Conservation (phyloP, 345 rosid genomes). For the Brassica cretica region DNA sequence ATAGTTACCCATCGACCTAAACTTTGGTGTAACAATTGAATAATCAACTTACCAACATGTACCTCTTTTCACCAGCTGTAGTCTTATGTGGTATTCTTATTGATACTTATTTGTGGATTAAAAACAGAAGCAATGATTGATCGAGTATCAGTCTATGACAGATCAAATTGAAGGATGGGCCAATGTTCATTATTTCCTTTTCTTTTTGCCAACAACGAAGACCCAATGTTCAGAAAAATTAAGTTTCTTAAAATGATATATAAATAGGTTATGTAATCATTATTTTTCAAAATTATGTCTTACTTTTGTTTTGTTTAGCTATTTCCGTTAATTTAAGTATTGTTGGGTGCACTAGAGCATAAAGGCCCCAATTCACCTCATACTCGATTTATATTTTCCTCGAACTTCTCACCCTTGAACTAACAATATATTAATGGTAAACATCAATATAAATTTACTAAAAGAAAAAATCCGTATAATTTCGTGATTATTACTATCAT, state of each 20-base stretch:
- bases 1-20: not conserved
- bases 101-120: not conserved
- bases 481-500: too few relatives aligned
- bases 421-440: not conserved
- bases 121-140: constrained; percentile 24
- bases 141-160: constrained; percentile 18
- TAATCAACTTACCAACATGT: constrained; percentile 14
- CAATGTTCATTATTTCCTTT: not conserved
- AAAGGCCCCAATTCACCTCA: constrained; percentile 19
- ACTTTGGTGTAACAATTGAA: constrained; percentile 24
- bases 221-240: constrained; percentile 25
- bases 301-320: constrained; percentile 31
- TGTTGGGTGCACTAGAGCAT: constrained; percentile 33
- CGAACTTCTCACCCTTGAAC: not conserved
- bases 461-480: too few relatives aligned
- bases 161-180: constrained; percentile 26
- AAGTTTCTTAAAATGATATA: not conserved
- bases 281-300: not conserved
- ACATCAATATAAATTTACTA: too few relatives aligned
- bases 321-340: constrained; percentile 27
- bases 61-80: not conserved
- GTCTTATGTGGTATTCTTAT: not conserved
- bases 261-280: constrained; percentile 17
- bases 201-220: constrained; percentile 10
- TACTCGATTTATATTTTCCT: constrained; percentile 20